phyloP scores from a whole-genome alignment of 139 green algal species.

The Tetradesmus lagerheimii region DNA sequence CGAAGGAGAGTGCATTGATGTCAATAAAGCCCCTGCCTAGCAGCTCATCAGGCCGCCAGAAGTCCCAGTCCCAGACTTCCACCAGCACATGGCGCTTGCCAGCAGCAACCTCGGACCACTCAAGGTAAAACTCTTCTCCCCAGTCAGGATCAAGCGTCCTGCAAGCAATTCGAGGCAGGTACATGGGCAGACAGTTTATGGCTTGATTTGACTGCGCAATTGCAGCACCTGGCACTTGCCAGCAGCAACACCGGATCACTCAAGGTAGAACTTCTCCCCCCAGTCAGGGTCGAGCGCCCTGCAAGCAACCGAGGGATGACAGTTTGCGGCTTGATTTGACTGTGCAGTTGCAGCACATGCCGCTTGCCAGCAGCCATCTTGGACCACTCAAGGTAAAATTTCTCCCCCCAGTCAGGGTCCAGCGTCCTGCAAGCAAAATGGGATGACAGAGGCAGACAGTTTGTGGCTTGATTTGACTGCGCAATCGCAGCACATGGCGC shows the following conservation, averaged over 20 bases:
- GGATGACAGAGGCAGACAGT: background rate
- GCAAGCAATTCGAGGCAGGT: no score
- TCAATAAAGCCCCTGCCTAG: slow-evolving; percentile 44
- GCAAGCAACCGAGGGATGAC: background rate
- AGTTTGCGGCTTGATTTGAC: no score
- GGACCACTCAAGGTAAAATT: slow-evolving; percentile 26
- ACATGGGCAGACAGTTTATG: background rate
- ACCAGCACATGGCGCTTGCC: slow-evolving; percentile 14
- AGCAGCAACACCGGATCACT: background rate
- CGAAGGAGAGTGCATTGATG: slow-evolving; percentile 38
- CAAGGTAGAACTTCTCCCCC: slow-evolving; percentile 41
- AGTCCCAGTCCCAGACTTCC: slow-evolving; percentile 41
- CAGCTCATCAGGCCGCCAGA: slow-evolving; percentile 50
- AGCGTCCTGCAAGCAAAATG: slow-evolving; percentile 25
- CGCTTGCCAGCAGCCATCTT: slow-evolving; percentile 5
- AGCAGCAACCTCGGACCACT: slow-evolving; percentile 7
- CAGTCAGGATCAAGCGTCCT: slow-evolving; percentile 40
- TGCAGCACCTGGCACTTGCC: background rate
- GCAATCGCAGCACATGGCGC: background rate
- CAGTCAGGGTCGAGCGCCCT: slow-evolving; percentile 37
- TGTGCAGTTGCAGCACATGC: background rate
- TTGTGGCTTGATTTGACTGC: no score
- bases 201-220: no score
- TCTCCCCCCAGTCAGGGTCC: slow-evolving; percentile 39
- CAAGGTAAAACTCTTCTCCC: slow-evolving; percentile 45